Conservation (phyloP, 2,329 filamentous ascomycete species). For the Elsinoe necatrix region DNA sequence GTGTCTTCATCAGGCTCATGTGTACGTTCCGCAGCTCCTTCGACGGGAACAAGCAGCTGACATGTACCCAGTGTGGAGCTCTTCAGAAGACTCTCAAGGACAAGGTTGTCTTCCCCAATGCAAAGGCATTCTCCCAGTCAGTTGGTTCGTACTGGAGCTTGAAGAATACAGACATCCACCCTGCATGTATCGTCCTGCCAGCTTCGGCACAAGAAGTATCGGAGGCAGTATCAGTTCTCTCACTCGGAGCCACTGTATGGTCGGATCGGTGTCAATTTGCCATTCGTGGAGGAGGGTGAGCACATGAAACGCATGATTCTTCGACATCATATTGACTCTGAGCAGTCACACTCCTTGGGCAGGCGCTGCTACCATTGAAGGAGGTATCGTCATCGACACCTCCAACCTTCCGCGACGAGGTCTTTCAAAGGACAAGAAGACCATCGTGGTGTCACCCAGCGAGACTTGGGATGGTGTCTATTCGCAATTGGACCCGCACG, state of each 20-base stretch:
- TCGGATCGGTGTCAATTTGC: slow-evolving; percentile 15
- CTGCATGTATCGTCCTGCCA: slow-evolving; percentile 12
- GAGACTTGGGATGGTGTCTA: slow-evolving; percentile 15
- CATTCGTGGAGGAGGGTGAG: slow-evolving; percentile 15
- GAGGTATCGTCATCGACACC: slow-evolving; percentile 14
- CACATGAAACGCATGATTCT: neutral
- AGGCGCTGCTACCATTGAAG: slow-evolving; percentile 15
- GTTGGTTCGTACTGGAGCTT: slow-evolving; percentile 16
- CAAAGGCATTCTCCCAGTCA: slow-evolving; percentile 5
- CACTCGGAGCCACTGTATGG: slow-evolving; percentile 14
- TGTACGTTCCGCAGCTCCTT: neutral
- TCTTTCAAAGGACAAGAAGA: slow-evolving; percentile 13
- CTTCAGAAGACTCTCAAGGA: slow-evolving; percentile 11
- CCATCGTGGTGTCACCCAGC: slow-evolving; percentile 14
- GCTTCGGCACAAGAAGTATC: slow-evolving; percentile 12
- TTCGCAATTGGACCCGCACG: slow-evolving; percentile 7
- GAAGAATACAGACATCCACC: slow-evolving; percentile 17
- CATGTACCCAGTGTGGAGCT: slow-evolving; percentile 7
- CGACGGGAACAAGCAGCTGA: neutral
- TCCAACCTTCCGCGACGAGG: slow-evolving; percentile 8
- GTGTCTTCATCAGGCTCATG: slow-evolving; percentile 14
- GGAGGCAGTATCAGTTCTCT: slow-evolving; percentile 6
- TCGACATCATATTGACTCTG: neutral
- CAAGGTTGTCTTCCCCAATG: slow-evolving; percentile 15
- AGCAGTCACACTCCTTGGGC: slow-evolving; percentile 14